phyloP scores from a whole-genome alignment of 2,329 filamentous ascomycete genomes.

The Cladosporium sp. region DNA sequence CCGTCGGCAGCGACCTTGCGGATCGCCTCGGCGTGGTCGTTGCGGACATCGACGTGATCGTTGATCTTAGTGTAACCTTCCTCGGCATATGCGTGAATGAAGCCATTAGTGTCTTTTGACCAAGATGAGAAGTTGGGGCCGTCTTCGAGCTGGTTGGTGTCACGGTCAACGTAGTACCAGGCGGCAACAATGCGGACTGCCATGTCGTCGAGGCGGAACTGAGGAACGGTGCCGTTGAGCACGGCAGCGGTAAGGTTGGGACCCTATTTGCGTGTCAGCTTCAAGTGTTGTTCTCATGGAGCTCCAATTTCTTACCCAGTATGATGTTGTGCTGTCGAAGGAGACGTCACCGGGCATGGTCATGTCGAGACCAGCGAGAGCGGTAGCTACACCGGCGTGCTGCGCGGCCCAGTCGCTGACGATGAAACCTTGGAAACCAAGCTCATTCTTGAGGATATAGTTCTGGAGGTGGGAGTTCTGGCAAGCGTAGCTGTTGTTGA shows the following conservation, averaged over 20 bases:
- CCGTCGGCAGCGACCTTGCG: conserved; percentile 76
- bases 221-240: conserved; percentile 83
- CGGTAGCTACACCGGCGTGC: conserved; percentile 66
- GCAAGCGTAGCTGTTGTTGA: conserved; percentile 76
- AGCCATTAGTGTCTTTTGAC: conserved; percentile 74
- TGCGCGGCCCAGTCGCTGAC: conserved; percentile 72
- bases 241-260: conserved; percentile 84
- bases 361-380: conserved; percentile 78
- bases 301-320: conserved; percentile 10
- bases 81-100: conserved; percentile 62
- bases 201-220: conserved; percentile 88
- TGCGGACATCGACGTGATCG: conserved; percentile 79
- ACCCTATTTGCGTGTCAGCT: conserved; percentile 47
- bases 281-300: background rate
- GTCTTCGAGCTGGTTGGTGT: conserved; percentile 54
- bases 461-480: conserved; percentile 78
- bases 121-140: conserved; percentile 79
- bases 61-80: conserved; percentile 68
- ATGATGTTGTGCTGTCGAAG: conserved; percentile 71
- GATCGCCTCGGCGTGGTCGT: conserved; percentile 70
- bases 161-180: conserved; percentile 64
- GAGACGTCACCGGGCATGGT: conserved; percentile 81
- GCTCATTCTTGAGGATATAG: conserved; percentile 72
- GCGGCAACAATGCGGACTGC: conserved; percentile 74
- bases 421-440: conserved; percentile 79